A percentile compares a stretch with the other conserved stretches of the same genome.
phyloP scores from a whole-genome alignment of 805 yeast genomes.

The Schwanniomyces yamadae region DNA sequence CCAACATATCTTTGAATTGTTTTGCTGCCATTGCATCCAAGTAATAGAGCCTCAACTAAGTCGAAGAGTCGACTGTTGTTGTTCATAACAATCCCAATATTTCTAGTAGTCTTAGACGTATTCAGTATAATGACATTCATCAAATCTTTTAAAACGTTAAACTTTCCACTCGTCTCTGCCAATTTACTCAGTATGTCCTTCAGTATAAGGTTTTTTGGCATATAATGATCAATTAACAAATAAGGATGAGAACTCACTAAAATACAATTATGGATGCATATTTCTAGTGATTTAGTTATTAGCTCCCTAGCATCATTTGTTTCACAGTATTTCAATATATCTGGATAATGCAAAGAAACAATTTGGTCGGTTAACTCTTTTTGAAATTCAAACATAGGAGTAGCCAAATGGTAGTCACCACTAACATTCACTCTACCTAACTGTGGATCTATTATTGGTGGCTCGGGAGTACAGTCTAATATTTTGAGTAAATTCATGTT shows the following conservation, averaged over 20 bases:
- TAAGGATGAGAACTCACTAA: constrained; percentile 89
- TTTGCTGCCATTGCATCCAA: constrained; percentile 51
- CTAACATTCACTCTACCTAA: constrained; percentile 45
- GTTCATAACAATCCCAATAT: constrained; percentile 69
- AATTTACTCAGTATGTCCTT: constrained; percentile 70
- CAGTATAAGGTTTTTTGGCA: constrained; percentile 74
- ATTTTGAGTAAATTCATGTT: constrained; percentile 72
- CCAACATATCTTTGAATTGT: constrained; percentile 63
- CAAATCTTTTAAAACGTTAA: constrained; percentile 65
- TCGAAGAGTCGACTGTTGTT: constrained; percentile 67
- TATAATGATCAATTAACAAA: constrained; percentile 74
- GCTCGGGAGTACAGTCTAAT: constrained; percentile 82
- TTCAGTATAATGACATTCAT: constrained; percentile 50
- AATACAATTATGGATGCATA: constrained; percentile 72
- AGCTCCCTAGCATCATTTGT: constrained; percentile 49
- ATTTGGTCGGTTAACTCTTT: constrained; percentile 88
- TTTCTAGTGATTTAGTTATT: constrained; percentile 70
- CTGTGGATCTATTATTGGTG: constrained; percentile 61
- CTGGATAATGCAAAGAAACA: constrained; percentile 86
- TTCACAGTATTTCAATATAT: constrained; percentile 83
- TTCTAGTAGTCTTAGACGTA: constrained; percentile 31
- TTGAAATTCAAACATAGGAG: constrained; percentile 84
- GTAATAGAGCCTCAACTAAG: constrained; percentile 64
- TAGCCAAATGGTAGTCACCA: constrained; percentile 74
- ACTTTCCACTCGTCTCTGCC: constrained; percentile 82